Base-by-base conservation (phyloP, 768 basidiomycete genomes). In the Lactarius sanguifluus region DNA sequence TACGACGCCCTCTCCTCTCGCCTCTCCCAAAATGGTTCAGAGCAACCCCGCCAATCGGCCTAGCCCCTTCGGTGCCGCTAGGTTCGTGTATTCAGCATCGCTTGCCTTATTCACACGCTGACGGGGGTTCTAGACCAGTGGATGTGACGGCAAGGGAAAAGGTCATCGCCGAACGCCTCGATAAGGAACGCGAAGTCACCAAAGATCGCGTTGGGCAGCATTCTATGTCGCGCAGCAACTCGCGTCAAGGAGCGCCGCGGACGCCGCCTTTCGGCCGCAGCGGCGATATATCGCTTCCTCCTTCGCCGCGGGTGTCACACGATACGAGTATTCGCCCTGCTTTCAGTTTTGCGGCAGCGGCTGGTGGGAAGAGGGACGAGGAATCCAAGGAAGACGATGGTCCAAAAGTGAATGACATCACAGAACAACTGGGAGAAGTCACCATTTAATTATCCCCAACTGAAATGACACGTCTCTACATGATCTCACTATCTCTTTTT, bases 21-120 rank as follows among this genome's bases (percentile, higher is more conserved):
- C 90, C 1, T 92, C 92, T 9, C 92, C 91, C 0, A 89, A 90
- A 77, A 84, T 91, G 71, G 79, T 82, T 3, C 77, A 82, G 64
- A 77, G 81, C 18, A 55, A 69, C 71, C 80, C 6, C 59, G 40
- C 73, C 80, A 41, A 78, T 38, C 64, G 85, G 41, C 73, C 89
- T 66, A 94, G 83, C 75, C 96, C 96, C 7, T 98, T 98, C 73
- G 97, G 96, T 58, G 82, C 83, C 62, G 96, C 96, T 41, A 89
- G 79, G 91, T 92, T 71, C 58, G 84, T 76, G 18, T 58, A 23
- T 30, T 32, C 18, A 28, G 18, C 32, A 71, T 3, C 57, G 47
- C 25, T 47, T 25, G n/a, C 36, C 43, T 57, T 43, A 41, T 36
- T 55, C 16, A 54, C 32, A 20, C n/a, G 18, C 32, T 55, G 62